Evolutionary conservation across 257 asterid genomes (phyloP).

Genomic region (Leonotis leonurus): DNA sequence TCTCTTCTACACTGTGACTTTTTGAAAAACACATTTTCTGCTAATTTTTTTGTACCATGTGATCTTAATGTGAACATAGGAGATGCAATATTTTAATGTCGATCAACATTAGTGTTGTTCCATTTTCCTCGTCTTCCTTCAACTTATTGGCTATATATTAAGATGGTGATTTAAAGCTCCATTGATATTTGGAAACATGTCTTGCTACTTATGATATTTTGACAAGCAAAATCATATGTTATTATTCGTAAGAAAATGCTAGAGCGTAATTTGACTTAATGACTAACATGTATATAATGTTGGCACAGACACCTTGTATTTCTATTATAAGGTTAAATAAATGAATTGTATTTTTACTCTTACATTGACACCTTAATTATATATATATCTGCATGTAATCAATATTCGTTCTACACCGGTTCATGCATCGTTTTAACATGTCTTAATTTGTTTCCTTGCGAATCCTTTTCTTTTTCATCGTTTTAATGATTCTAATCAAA

Average conservation of each 20-base stretch:
- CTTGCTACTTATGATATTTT: no score
- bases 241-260: no score
- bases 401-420: no score
- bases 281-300: no score
- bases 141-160: background rate
- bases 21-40: no score
- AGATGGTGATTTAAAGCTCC: background rate
- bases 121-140: background rate
- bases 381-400: no score
- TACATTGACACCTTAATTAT: no score
- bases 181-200: background rate
- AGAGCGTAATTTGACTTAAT: no score
- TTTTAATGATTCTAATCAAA: background rate
- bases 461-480: background rate
- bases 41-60: constrained; percentile 43
- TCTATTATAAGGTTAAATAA: background rate
- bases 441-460: background rate
- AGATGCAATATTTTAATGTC: constrained; percentile 48
- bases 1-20: no score
- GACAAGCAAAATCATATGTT: no score
- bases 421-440: no score
- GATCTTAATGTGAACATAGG: constrained; percentile 35
- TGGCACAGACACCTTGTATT: constrained; percentile 1
- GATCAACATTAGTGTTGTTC: background rate
- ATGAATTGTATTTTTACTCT: background rate